Evolutionary conservation across 1,139 yeast species (phyloP), one percentile per base, ranked within the genome.

Genomic region (Sporopachydermia cereana): DNA sequence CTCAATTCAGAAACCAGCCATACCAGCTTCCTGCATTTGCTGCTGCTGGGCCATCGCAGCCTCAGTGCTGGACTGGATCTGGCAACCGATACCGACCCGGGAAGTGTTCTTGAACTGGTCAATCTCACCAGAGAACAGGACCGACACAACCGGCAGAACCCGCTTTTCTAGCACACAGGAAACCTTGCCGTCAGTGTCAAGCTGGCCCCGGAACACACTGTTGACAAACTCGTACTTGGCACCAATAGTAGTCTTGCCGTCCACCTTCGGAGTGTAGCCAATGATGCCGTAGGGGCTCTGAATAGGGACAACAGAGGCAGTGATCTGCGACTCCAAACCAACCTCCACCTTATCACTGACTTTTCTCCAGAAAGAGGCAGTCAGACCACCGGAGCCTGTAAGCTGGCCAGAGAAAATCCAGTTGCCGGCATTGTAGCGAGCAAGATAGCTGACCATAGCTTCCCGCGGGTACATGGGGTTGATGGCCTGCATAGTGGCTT

Each of bases 151-250:
- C 58, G 97, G 97, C 59, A 89, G 74, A 48, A 93, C 79, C 65
- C 95, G 82, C 72, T 88, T 88, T 71, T 91, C 98, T 63, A 91
- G 72, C 70, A 86, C 80, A 56, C 91, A 86, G 49, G 84, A 75
- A 47, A 91, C 94, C 69, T 85, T 88, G 66, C 98, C 98, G 50
- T 75, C 72, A 46, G 95, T 79, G 67, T 89, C 96, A 51, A 91
- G 62, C 67, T 89, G 95, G 59, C 97, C 97, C 67, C 98, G 81
- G 77, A 86, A 88, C 47, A 86, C 82, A 50, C 95, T 82, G 68
- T 88, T 94, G 70, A 96, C 88, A 76, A 88, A 93, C 70, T 91
- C 98, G 68, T 91, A 91, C 70, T 89, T 91, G 58, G 96, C 96
- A 67, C 96, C 98, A 48, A 91, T 65, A 51, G 96, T 84, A 57